phyloP scores from a whole-genome alignment of 306 rosid species.

The Lathyrus aphaca region DNA sequence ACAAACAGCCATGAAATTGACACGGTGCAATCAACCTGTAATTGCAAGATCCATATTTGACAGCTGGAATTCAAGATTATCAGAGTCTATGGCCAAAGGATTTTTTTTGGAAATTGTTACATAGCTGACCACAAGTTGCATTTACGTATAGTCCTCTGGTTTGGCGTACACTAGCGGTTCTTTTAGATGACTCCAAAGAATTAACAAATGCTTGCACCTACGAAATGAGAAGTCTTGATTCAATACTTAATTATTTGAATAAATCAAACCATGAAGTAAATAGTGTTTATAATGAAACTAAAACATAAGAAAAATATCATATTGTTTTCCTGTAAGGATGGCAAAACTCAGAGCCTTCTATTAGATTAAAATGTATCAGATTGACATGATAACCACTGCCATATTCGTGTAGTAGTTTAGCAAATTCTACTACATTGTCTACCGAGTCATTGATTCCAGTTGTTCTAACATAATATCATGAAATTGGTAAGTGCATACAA shows the following conservation, averaged over 20 bases:
- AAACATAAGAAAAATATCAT: conserved; percentile 37
- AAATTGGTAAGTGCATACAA: conserved; percentile 14
- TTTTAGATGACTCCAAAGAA: conserved; percentile 72
- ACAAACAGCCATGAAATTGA: conserved; percentile 19
- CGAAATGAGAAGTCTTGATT: conserved; percentile 31
- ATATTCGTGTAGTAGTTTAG: conserved; percentile 70
- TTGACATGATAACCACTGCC: conserved; percentile 80
- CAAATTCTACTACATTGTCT: conserved; percentile 81
- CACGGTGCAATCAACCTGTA: conserved; percentile 50
- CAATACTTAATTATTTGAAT: background rate
- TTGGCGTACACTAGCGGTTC: conserved; percentile 79
- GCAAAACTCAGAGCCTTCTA: conserved; percentile 83
- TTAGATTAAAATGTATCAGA: conserved; percentile 93
- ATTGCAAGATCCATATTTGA: conserved; percentile 61
- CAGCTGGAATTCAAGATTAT: conserved; percentile 49
- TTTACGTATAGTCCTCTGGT: conserved; percentile 94
- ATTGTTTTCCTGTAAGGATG: conserved; percentile 88
- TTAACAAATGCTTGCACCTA: conserved; percentile 78
- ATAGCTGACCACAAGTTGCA: conserved; percentile 98
- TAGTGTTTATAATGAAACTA: no score
- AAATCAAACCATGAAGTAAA: conserved; percentile 26
- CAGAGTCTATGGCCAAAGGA: conserved; percentile 68
- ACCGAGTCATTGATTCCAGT: conserved; percentile 92
- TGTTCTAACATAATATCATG: conserved; percentile 50
- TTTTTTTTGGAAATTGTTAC: conserved; percentile 82